Conservation (phyloP, 108 stramenopile genomes). For the Bacterosira constricta region DNA sequence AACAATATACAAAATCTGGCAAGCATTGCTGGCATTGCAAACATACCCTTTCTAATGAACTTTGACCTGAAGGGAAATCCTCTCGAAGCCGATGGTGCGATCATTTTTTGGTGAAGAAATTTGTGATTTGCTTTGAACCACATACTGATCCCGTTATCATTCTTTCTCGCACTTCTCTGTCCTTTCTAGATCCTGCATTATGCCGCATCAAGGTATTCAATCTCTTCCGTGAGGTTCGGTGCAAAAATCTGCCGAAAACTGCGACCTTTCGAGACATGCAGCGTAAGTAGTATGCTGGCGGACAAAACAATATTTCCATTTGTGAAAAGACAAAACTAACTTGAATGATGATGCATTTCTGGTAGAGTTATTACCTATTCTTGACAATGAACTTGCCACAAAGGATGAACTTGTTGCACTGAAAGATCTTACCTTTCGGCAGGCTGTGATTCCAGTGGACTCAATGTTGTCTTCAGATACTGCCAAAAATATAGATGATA, state of each 20-base stretch:
- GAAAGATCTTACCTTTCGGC: constrained; percentile 56
- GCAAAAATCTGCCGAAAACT: constrained; percentile 40
- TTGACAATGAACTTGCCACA: constrained; percentile 58
- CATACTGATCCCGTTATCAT: not conserved
- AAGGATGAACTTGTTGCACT: constrained; percentile 59
- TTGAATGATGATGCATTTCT: no score
- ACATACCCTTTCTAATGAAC: constrained; percentile 66
- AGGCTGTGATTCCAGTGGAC: constrained; percentile 26
- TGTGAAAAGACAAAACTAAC: no score
- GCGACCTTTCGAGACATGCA: constrained; percentile 63
- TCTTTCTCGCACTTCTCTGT: not conserved
- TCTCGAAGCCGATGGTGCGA: constrained; percentile 43
- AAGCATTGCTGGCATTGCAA: constrained; percentile 59
- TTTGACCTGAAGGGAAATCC: constrained; percentile 70
- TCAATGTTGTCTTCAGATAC: not conserved
- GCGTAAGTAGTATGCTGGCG: no score
- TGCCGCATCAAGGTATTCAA: constrained; percentile 62
- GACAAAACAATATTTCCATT: no score
- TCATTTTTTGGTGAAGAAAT: not conserved
- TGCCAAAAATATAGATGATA: constrained; percentile 13
- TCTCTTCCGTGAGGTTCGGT: constrained; percentile 58
- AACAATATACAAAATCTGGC: constrained; percentile 68
- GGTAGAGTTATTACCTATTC: constrained; percentile 52
- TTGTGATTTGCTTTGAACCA: not conserved
- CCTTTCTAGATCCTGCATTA: constrained; percentile 16